phyloP scores from a whole-genome alignment of 352 stramenopile genomes.

The Globisporangium nunn region DNA sequence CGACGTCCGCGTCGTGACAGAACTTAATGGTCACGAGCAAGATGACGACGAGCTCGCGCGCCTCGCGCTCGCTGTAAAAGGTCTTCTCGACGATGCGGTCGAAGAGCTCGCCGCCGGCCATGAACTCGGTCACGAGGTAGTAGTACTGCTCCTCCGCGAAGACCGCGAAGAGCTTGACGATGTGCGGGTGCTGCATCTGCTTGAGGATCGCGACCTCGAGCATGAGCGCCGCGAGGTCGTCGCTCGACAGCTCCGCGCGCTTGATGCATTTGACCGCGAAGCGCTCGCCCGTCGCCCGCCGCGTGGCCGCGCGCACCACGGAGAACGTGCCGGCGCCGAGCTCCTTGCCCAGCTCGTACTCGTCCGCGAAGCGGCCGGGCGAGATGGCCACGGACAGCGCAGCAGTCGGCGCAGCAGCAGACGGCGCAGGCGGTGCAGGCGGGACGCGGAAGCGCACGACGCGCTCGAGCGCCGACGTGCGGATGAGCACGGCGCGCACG shows the following conservation, averaged over 20 bases:
- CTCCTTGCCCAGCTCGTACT: slow-evolving; percentile 52
- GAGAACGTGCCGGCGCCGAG: slow-evolving; percentile 58
- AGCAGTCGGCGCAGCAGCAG: slow-evolving; percentile 9
- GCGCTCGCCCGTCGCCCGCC: slow-evolving; percentile 29
- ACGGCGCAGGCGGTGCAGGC: slow-evolving; percentile 1
- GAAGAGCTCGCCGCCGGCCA: slow-evolving; percentile 83
- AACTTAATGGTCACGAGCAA: slow-evolving; percentile 80
- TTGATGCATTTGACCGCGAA: slow-evolving; percentile 68
- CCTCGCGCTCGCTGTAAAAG: slow-evolving; percentile 79
- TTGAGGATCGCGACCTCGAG: slow-evolving; percentile 72
- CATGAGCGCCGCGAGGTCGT: slow-evolving; percentile 68
- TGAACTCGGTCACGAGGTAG: slow-evolving; percentile 97
- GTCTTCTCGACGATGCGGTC: slow-evolving; percentile 86
- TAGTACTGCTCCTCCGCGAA: slow-evolving; percentile 90
- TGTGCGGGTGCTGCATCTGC: slow-evolving; percentile 84
- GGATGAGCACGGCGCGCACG: slow-evolving; percentile 66
- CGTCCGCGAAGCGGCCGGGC: slow-evolving; percentile 39
- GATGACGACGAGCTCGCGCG: slow-evolving; percentile 67
- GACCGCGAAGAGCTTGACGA: slow-evolving; percentile 87
- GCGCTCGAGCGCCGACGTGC: slow-evolving; percentile 46
- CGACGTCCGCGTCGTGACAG: slow-evolving; percentile 82
- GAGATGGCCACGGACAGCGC: slow-evolving; percentile 1
- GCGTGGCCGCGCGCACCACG: slow-evolving; percentile 41
- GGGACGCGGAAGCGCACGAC: slow-evolving; percentile 63
- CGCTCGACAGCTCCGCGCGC: slow-evolving; percentile 31